phyloP scores from a whole-genome alignment of 768 basidiomycete species.

The Suillus spraguei region DNA sequence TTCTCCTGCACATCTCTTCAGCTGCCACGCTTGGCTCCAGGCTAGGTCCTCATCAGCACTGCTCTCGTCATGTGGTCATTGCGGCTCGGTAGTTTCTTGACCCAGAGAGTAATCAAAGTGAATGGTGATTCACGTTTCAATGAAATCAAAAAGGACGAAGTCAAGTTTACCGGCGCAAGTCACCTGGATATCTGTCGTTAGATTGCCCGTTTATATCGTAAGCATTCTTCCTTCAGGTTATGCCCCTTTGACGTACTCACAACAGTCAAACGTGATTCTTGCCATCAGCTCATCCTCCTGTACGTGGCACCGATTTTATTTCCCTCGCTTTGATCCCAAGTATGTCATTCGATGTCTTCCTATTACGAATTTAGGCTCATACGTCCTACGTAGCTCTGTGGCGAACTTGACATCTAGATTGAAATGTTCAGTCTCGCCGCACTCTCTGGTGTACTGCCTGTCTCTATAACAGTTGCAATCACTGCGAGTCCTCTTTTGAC shows the following conservation, averaged over 20 bases:
- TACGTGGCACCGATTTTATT: slow-evolving; percentile 57
- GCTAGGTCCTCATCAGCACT: slow-evolving; percentile 61
- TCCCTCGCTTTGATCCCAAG: slow-evolving; percentile 71
- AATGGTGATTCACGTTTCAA: slow-evolving; percentile 72
- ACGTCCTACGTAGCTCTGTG: slow-evolving; percentile 53
- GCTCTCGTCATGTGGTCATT: slow-evolving; percentile 62
- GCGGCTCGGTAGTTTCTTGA: slow-evolving; percentile 65
- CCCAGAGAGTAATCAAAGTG: slow-evolving; percentile 49
- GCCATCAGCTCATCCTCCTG: slow-evolving; percentile 46
- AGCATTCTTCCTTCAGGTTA: slow-evolving; percentile 9
- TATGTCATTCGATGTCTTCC: slow-evolving; percentile 31
- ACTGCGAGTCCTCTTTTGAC: slow-evolving; percentile 62
- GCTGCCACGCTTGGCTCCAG: slow-evolving; percentile 46
- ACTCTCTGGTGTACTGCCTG: slow-evolving; percentile 28
- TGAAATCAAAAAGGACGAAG: slow-evolving; percentile 50
- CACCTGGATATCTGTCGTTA: slow-evolving; percentile 68
- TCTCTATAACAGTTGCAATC: slow-evolving; percentile 36
- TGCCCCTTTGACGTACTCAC: neutral
- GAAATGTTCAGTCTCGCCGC: slow-evolving; percentile 65
- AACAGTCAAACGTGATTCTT: slow-evolving; percentile 50
- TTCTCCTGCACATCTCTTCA: slow-evolving; percentile 42
- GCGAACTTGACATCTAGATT: slow-evolving; percentile 73
- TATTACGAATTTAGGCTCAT: neutral
- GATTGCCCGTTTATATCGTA: slow-evolving; percentile 67
- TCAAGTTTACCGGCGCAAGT: slow-evolving; percentile 60